These are phyloP conservation scores for Saposhnikovia divaricata DNA, from an alignment of 129 eudicot genomes.

Conservation along the genomic window DNA sequence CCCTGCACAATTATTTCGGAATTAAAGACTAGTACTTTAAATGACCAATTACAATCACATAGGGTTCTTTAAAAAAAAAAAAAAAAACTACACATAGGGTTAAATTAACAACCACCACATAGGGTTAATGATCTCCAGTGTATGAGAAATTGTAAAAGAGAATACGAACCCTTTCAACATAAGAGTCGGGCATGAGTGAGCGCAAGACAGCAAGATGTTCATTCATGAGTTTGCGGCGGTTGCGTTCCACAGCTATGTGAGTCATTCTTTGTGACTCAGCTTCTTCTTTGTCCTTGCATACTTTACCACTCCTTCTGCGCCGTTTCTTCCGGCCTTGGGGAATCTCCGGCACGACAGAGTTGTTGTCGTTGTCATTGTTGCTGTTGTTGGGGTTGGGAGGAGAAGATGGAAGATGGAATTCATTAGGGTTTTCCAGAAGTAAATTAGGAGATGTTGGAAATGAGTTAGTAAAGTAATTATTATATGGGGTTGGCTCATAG, in stretches of 20 bases:
- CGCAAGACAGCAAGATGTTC: constrained; percentile 80
- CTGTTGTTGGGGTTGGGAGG: not conserved
- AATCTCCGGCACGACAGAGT: not conserved
- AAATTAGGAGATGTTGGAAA: constrained; percentile 17
- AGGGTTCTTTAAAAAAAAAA: too few relatives aligned
- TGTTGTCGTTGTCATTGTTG: not conserved
- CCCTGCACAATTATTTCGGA: constrained; percentile 31
- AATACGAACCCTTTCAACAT: constrained; percentile 64
- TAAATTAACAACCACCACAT: too few relatives aligned
- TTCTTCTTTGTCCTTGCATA: constrained; percentile 82
- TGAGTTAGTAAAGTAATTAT: not conserved
- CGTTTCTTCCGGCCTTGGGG: constrained; percentile 51
- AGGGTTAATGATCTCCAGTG: not conserved
- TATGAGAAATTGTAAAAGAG: not conserved
- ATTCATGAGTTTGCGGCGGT: constrained; percentile 90
- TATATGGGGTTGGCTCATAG: constrained; percentile 48
- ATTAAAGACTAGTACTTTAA: not conserved
- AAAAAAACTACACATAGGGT: not conserved
- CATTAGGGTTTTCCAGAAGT: not conserved
- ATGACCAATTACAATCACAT: not conserved
- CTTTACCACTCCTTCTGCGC: constrained; percentile 45
- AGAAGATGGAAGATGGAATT: not conserved
- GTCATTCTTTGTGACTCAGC: constrained; percentile 95
- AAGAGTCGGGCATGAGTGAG: constrained; percentile 97
- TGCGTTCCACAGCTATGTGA: constrained; percentile 89